A percentile compares a stretch with the other conserved stretches of the same genome.
Conservation (phyloP, 2,329 filamentous ascomycete genomes). For the Phoma sp. region DNA sequence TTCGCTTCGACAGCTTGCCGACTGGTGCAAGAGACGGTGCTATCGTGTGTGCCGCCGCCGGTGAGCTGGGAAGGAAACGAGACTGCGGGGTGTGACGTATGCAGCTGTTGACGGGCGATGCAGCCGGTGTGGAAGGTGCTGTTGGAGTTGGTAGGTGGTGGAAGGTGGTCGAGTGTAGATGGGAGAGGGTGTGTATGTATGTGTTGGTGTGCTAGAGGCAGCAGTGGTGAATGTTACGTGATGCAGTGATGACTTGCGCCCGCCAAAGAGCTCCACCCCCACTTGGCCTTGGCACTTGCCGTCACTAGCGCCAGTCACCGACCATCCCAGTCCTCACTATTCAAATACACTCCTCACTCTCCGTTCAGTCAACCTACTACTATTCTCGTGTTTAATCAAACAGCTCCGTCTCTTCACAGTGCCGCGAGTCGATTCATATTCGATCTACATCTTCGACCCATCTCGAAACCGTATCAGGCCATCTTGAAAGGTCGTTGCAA, state of each 20-base stretch:
- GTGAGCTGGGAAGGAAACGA: conserved; percentile 1
- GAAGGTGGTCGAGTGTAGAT: conserved; percentile 1
- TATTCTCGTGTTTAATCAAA: no score
- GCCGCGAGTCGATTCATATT: neutral
- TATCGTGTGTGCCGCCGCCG: conserved; percentile 27
- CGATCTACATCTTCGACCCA: neutral
- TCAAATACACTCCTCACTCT: no score
- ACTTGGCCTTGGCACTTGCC: conserved; percentile 10
- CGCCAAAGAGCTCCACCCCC: conserved; percentile 27
- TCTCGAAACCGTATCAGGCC: conserved; percentile 34
- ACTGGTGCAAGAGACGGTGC: conserved; percentile 33
- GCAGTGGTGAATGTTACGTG: conserved; percentile 10
- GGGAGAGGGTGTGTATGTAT: no score
- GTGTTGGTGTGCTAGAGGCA: conserved; percentile 12
- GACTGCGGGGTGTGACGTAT: conserved; percentile 23
- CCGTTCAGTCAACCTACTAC: no score
- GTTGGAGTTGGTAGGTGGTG: neutral
- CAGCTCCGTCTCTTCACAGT: no score
- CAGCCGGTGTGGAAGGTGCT: neutral
- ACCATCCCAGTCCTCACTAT: neutral
- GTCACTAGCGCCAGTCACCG: neutral
- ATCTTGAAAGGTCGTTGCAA: conserved; percentile 45
- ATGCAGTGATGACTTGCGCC: conserved; percentile 17
- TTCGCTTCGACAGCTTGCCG: conserved; percentile 54
- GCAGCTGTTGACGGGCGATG: conserved; percentile 8